Base-by-base conservation (phyloP, 768 basidiomycete species). In the Mycena capillaripes region DNA sequence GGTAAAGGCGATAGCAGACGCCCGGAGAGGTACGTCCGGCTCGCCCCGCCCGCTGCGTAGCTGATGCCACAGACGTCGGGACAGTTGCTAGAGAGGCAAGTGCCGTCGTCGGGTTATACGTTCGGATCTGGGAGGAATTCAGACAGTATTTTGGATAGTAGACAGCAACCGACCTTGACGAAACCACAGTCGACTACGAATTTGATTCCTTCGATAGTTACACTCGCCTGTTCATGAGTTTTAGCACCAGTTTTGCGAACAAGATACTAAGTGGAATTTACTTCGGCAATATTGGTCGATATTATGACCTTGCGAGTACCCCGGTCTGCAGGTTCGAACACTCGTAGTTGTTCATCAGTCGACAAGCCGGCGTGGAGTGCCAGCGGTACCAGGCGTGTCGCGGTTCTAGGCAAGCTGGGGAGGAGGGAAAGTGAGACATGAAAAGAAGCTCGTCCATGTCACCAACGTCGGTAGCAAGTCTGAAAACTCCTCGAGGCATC, bases 271-370 rank as follows among this genome's bases (percentile, higher is more conserved):
- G 60, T 42, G 7, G 21, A 29, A 61, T 82, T 27, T 73, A 93
- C 94, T 83, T 99, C 98, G 19, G 98, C 98, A 58, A 99, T 97
- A 79, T 99, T 99, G 0, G 98, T 99, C 4, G 95, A 89, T 32
- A 98, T 89, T 61, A 99, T 92, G 61, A 98, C 92, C 81, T 99
- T 99, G 64, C 98, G 89, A 3, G 87, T 90, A 55, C 94, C 93
- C 36, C 87, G 85, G n/a, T 91, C 90, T 19, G 94, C 82, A 9
- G 92, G 88, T 70, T 93, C 90, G 77, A 99, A 99, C 4, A 97
- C 92, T 63, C 88, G 87, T 38, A 96, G 87, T 74, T 99, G 98
- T 77, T 98, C 97, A 50, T 95, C 92, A 0, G 91, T 94, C 2
- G 94, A 89, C 19, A 99, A 85, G 7, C 97, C 97, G 0, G 98